A percentile compares a stretch with the other conserved stretches of the same genome.
Conservation (phyloP, 2,329 filamentous ascomycete genomes). For the Penicillium polonicum region DNA sequence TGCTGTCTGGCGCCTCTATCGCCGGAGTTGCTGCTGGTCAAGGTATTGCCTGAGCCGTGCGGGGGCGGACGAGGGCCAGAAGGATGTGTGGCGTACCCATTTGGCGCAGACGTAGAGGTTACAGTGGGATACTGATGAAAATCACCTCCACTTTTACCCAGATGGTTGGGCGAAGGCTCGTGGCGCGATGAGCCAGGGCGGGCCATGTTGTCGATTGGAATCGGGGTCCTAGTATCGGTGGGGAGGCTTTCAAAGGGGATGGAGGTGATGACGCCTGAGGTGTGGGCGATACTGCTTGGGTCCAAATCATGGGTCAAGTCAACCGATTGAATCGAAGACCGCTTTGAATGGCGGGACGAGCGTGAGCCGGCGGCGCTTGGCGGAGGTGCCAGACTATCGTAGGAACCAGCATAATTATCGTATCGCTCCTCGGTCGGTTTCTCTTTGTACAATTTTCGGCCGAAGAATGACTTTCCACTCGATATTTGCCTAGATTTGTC, state of each 20-base stretch:
- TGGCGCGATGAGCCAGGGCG: constrained; percentile 61
- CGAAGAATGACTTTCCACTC: constrained; percentile 81
- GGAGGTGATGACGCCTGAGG: constrained; percentile 78
- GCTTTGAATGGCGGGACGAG: constrained; percentile 69
- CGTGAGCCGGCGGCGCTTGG: constrained; percentile 64
- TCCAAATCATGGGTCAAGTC: constrained; percentile 65
- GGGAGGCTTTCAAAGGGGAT: constrained; percentile 78
- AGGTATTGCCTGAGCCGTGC: constrained; percentile 55
- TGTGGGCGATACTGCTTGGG: constrained; percentile 64
- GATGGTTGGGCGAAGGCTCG: constrained; percentile 77
- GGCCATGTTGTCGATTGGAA: constrained; percentile 71
- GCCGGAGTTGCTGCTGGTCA: constrained; percentile 70
- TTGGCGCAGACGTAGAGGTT: constrained; percentile 54
- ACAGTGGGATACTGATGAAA: constrained; percentile 86
- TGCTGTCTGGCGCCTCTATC: constrained; percentile 70
- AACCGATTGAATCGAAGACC: constrained; percentile 69
- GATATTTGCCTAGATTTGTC: constrained; percentile 82
- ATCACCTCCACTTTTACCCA: constrained; percentile 74
- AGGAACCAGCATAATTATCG: constrained; percentile 58
- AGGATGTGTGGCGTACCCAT: constrained; percentile 55
- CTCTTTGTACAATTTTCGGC: constrained; percentile 73
- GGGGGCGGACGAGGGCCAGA: constrained; percentile 62
- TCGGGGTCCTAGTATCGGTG: constrained; percentile 66
- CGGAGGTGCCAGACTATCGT: constrained; percentile 60
- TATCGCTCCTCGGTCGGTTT: constrained; percentile 64